Base-by-base conservation (phyloP, 2,329 filamentous ascomycete species). In the Trichoderma harzianum region DNA sequence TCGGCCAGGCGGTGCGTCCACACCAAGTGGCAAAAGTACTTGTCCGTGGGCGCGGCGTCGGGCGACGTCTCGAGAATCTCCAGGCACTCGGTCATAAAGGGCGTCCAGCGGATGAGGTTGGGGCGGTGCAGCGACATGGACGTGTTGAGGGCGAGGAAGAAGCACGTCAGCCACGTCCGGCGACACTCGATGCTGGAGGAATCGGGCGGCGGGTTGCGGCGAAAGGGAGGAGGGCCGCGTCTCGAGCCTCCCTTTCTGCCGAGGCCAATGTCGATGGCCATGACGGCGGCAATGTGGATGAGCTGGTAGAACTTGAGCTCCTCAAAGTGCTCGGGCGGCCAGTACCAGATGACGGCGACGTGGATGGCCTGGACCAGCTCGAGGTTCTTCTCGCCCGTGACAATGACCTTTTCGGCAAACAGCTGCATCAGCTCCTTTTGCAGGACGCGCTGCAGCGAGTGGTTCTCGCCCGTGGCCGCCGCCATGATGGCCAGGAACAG, bases 251-350 rank as follows among this genome's bases (percentile, higher is more conserved):
- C 8, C 63, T 76, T 78, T 69, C 77, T 87, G 18, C 91, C 92
- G 7, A 97, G 87, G 0, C 94, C 94, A 39, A 97, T 87, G 76
- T 97, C 94, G 69, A 97, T 90, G 30, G 91, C 92, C 90, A 97
- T 93, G 76, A 93, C 88, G 62, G 91, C 91, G 2, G 92, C 92
- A 78, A 93, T 89, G 79, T 97, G 93, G 60, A 94, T 90, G 75
- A 96, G 87, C 82, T 95, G 93, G 82, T 96, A 97, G 79, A 96
- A 97, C 78, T 96, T 96, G 77, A 95, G 89, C 81, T 96, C 92
- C 77, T 97, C 93, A 72, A 93, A 93, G 76, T 92, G 88, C 75
- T 95, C 91, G 0, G 94, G 94, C 18, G 93, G 93, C 79, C 90
- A 90, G 79, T 97, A 97, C 93, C 94, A 97, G 24, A 94, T 87